Conservation (phyloP, 148 eudicot genomes). For the Heliosperma pusillum region DNA sequence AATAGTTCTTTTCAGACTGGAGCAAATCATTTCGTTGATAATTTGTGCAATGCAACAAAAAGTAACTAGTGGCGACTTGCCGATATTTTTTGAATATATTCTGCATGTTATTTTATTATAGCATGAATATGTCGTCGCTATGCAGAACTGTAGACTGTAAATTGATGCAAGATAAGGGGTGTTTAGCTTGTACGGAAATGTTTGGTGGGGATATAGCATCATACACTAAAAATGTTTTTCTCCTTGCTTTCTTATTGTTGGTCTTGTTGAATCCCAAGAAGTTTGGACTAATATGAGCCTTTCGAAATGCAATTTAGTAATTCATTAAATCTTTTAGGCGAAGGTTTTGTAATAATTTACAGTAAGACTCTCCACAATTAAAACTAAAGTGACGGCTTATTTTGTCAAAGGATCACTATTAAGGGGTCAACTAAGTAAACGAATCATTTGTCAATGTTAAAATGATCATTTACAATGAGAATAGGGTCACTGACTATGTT, state of each 20-base stretch:
- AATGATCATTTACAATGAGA: background rate
- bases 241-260: background rate
- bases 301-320: background rate
- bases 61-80: background rate
- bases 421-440: background rate
- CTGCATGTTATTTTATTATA: background rate
- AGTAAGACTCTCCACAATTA: background rate
- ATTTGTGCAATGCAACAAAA: background rate
- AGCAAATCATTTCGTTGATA: background rate
- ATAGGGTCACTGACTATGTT: background rate
- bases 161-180: background rate
- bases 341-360: background rate
- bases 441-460: background rate
- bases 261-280: background rate
- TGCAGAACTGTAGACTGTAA: background rate
- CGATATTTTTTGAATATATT: background rate
- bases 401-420: no score
- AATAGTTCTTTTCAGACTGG: background rate
- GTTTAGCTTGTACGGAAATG: background rate
- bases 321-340: background rate
- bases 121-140: background rate
- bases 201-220: background rate
- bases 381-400: background rate
- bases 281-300: background rate
- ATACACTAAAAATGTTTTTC: background rate